A percentile compares a stretch with the other conserved stretches of the same genome.
Conservation (phyloP, 2,329 filamentous ascomycete species). For the Metarhizium robertsii region DNA sequence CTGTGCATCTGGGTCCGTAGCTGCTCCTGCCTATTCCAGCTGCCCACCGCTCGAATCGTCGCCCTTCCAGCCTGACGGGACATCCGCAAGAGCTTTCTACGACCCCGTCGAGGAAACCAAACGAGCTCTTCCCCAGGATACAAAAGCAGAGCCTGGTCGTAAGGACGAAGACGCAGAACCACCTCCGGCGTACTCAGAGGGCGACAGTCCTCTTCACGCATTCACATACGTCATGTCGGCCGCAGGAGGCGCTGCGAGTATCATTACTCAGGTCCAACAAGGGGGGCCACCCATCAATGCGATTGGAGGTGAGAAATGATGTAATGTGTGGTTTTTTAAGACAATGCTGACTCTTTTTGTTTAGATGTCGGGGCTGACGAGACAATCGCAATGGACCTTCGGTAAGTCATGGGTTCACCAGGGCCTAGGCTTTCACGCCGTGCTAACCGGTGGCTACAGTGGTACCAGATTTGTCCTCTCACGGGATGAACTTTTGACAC, state of each 20-base stretch:
- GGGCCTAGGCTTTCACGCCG: not conserved
- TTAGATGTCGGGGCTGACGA: conserved; percentile 79
- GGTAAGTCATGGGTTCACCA: conserved; percentile 45
- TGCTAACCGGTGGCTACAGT: conserved; percentile 38
- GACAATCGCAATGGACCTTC: conserved; percentile 87
- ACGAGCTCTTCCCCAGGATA: conserved; percentile 71
- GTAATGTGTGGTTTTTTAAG: too few relatives aligned
- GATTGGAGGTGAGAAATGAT: conserved; percentile 58
- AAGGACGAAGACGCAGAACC: conserved; percentile 83
- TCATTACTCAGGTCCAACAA: conserved; percentile 98
- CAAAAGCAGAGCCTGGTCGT: conserved; percentile 63
- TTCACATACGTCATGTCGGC: conserved; percentile 98
- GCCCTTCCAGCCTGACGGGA: conserved; percentile 26
- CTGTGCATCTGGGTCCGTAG: conserved; percentile 27
- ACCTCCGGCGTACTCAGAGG: conserved; percentile 92
- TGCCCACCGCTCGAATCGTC: conserved; percentile 27
- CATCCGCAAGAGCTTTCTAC: conserved; percentile 30
- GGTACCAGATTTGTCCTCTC: conserved; percentile 91
- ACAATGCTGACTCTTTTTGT: conserved; percentile 1
- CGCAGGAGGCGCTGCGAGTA: conserved; percentile 92
- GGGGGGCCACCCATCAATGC: conserved; percentile 82
- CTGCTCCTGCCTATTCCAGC: conserved; percentile 45
- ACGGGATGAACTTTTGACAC: conserved; percentile 84
- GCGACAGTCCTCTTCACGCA: conserved; percentile 79
- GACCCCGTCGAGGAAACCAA: conserved; percentile 66